phyloP scores from a whole-genome alignment of 495 filamentous ascomycete species.

The Podospora comata region DNA sequence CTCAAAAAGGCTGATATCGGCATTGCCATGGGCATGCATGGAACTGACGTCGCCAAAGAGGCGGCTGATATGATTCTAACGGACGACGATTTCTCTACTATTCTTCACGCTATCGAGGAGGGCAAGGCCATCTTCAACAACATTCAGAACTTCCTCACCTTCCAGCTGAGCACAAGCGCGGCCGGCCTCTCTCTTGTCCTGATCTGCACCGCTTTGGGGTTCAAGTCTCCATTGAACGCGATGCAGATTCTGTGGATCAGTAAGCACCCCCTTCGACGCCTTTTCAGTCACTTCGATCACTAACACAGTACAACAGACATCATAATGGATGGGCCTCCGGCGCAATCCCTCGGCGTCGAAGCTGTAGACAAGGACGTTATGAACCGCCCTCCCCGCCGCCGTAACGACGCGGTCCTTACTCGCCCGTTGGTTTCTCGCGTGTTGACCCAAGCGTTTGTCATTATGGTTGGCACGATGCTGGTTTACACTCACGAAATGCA shows the following conservation, averaged over 20 bases:
- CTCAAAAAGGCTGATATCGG: slow-evolving; percentile 98
- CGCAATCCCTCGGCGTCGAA: slow-evolving; percentile 95
- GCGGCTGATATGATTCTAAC: slow-evolving; percentile 99
- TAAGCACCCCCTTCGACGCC: slow-evolving; percentile 46
- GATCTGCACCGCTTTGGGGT: slow-evolving; percentile 84
- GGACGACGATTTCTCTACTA: slow-evolving; percentile 97
- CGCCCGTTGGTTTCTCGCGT: slow-evolving; percentile 76
- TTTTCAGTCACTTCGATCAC: slow-evolving; percentile 10
- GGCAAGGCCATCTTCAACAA: slow-evolving; percentile 99
- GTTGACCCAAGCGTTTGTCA: slow-evolving; percentile 79
- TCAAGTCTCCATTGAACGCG: slow-evolving; percentile 91
- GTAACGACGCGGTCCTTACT: slow-evolving; percentile 82
- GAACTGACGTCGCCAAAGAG: slow-evolving; percentile 97
- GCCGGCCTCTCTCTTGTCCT: slow-evolving; percentile 89
- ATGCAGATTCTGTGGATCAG: slow-evolving; percentile 99
- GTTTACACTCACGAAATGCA: slow-evolving; percentile 91
- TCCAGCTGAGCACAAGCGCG: slow-evolving; percentile 95
- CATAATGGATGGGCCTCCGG: slow-evolving; percentile 97
- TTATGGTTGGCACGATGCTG: slow-evolving; percentile 86
- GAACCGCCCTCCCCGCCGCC: slow-evolving; percentile 81
- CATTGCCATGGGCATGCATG: slow-evolving; percentile 91
- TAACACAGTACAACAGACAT: slow-evolving; percentile 64
- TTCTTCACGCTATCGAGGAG: slow-evolving; percentile 93
- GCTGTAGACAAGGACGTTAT: slow-evolving; percentile 93
- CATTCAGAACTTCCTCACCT: slow-evolving; percentile 98